Conservation (phyloP, 169 alveolate genomes). For the Blepharisma undulans region DNA sequence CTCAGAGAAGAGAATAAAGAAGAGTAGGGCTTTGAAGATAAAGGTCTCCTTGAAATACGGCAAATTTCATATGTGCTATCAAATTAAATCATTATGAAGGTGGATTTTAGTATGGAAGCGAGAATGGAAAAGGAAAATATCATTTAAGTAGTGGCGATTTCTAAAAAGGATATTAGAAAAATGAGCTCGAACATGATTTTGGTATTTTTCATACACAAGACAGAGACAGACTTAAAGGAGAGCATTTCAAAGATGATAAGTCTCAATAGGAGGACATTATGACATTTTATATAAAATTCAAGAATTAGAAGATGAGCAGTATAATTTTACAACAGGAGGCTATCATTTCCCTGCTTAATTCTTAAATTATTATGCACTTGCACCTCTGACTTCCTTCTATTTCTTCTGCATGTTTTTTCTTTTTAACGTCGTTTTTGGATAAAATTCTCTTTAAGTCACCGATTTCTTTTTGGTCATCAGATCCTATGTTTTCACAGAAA, state of each 20-base stretch:
- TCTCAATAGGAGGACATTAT: conserved; percentile 24
- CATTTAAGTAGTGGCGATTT: background rate
- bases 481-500: background rate
- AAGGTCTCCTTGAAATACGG: background rate
- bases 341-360: background rate
- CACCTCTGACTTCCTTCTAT: background rate
- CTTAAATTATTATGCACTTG: background rate
- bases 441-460: background rate
- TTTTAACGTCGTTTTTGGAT: background rate
- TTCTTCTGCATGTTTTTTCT: background rate
- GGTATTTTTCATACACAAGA: conserved; percentile 37
- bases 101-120: background rate
- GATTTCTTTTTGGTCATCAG: background rate
- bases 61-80: background rate
- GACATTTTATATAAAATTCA: conserved; percentile 7
- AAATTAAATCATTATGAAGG: conserved; percentile 13
- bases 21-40: background rate
- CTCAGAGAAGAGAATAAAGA: background rate
- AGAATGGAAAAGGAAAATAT: conserved; percentile 26
- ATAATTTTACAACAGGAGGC: background rate
- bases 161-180: conserved; percentile 48
- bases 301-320: background rate
- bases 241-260: background rate
- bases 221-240: conserved; percentile 7
- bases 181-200: conserved; percentile 41